Conservation (phyloP, 305 asterid genomes). For the Fraxinus dipetala region DNA sequence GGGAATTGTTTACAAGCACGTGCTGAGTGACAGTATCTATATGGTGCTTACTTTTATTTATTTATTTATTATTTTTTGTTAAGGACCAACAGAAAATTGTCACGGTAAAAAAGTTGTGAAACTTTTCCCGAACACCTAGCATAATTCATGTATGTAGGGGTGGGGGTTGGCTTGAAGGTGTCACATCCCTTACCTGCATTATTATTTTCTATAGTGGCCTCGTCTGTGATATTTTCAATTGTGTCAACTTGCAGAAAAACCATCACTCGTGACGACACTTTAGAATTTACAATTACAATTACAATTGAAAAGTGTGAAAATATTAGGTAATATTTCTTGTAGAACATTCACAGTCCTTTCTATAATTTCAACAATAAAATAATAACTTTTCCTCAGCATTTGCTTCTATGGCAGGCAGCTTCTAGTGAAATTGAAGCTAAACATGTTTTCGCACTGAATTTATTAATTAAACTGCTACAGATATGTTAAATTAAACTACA, state of each 20-base stretch:
- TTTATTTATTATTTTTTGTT: too few relatives aligned
- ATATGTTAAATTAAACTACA: not conserved
- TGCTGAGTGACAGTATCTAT: too few relatives aligned
- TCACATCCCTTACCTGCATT: not conserved
- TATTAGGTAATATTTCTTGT: constrained; percentile 6
- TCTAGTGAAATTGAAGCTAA: not conserved
- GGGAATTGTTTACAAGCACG: too few relatives aligned
- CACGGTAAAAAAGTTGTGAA: too few relatives aligned
- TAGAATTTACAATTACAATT: not conserved
- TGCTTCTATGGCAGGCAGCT: not conserved
- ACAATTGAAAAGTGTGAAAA: not conserved
- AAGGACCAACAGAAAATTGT: too few relatives aligned
- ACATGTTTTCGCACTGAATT: not conserved
- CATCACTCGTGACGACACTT: not conserved
- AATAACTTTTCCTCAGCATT: not conserved
- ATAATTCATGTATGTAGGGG: not conserved
- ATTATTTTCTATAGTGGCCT: not conserved
- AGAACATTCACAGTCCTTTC: constrained; percentile 3
- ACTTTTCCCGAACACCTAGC: too few relatives aligned
- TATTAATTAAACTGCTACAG: not conserved
- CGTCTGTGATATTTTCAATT: not conserved
- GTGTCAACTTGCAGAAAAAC: not conserved
- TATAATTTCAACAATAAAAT: not conserved
- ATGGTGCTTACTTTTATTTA: too few relatives aligned
- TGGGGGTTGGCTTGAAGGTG: not conserved